A percentile compares a stretch with the other conserved stretches of the same genome.
phyloP scores from a whole-genome alignment of 1,284 basidiomycete species.

The Cryptococcus deneoformans region DNA sequence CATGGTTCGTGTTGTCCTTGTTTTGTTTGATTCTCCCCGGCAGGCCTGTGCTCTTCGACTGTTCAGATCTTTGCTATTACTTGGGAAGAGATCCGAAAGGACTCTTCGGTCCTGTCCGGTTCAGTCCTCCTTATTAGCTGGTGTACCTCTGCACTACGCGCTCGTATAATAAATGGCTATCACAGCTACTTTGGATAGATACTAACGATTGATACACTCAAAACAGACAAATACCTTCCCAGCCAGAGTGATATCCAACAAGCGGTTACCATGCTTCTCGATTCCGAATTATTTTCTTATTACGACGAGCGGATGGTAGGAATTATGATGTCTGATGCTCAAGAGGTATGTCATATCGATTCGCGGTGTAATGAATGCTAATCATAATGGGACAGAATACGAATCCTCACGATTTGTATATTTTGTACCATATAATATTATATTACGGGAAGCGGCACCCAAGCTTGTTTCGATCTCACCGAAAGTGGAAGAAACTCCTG shows the following conservation, averaged over 20 bases:
- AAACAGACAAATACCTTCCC: conserved; percentile 72
- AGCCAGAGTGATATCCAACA: conserved; percentile 75
- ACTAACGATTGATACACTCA: background rate
- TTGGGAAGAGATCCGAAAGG: too few relatives aligned
- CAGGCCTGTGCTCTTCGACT: too few relatives aligned
- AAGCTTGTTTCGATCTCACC: conserved; percentile 69
- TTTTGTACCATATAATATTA: conserved; percentile 74
- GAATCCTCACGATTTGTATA: conserved; percentile 80
- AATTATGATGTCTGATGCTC: conserved; percentile 63
- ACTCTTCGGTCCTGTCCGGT: too few relatives aligned
- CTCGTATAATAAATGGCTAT: too few relatives aligned
- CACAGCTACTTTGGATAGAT: too few relatives aligned
- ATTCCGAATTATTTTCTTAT: conserved; percentile 78
- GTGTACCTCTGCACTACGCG: background rate
- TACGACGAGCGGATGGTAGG: conserved; percentile 88
- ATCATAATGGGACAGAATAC: conserved; percentile 59
- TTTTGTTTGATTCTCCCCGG: too few relatives aligned
- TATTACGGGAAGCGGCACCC: conserved; percentile 67
- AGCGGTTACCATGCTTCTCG: conserved; percentile 68
- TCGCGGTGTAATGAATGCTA: background rate
- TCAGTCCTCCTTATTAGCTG: too few relatives aligned
- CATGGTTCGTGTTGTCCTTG: conserved; percentile 61
- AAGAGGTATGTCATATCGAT: conserved; percentile 56
- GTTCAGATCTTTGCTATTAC: too few relatives aligned
- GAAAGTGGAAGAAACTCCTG: conserved; percentile 76